phyloP scores from a whole-genome alignment of 176 grass and related monocot genomes.

The Ananas comosus region DNA sequence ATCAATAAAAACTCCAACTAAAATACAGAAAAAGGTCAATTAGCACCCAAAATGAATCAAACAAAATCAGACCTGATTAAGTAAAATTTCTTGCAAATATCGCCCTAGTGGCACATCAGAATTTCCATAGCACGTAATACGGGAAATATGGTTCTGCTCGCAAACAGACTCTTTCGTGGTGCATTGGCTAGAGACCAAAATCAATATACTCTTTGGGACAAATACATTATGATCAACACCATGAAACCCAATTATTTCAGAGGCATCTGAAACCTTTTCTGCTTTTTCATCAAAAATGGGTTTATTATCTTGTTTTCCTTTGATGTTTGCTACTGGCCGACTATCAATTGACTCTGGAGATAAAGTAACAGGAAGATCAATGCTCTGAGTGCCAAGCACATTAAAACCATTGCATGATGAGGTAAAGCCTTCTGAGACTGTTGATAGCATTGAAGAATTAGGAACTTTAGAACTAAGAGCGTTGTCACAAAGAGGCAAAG shows the following conservation, averaged over 20 bases:
- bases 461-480: not conserved
- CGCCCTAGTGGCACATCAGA: conserved; percentile 68
- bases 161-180: conserved; percentile 44
- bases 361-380: conserved; percentile 43
- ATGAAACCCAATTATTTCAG: conserved; percentile 16
- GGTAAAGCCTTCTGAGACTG: conserved; percentile 16
- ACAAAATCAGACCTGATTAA: conserved; percentile 39
- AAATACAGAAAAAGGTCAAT: not conserved
- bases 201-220: conserved; percentile 68
- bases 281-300: conserved; percentile 7
- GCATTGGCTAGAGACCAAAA: conserved; percentile 74
- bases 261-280: not conserved
- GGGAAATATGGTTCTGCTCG: conserved; percentile 56
- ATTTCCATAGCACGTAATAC: conserved; percentile 73
- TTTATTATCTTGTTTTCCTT: conserved; percentile 2
- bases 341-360: conserved; percentile 10
- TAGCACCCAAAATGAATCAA: not conserved
- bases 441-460: not conserved
- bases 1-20: not conserved
- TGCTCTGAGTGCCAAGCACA: conserved; percentile 26
- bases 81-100: conserved; percentile 67
- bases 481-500: not conserved
- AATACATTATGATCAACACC: conserved; percentile 22
- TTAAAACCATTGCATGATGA: not conserved
- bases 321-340: conserved; percentile 3